These are phyloP conservation scores for Hypoxylon sp. DNA, from an alignment of 2,329 filamentous ascomycete genomes.

Conservation along the genomic window DNA sequence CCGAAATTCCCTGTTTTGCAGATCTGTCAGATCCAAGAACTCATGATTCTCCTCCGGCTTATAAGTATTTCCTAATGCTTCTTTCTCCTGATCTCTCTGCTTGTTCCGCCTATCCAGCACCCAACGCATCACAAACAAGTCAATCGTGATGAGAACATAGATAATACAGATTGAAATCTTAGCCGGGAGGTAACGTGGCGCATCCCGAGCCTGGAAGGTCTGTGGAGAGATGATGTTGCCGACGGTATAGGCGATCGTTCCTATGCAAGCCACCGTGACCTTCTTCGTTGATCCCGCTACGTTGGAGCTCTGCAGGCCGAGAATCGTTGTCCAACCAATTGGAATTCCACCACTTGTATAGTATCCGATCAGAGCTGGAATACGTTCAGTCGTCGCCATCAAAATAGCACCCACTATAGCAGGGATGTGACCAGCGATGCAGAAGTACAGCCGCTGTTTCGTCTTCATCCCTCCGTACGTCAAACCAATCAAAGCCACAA, in stretches of 20 bases:
- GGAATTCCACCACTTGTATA: conserved; percentile 58
- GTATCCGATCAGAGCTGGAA: conserved; percentile 56
- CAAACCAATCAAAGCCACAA: conserved; percentile 56
- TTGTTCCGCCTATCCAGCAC: conserved; percentile 51
- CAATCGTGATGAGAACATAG: conserved; percentile 51
- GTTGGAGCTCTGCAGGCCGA: conserved; percentile 56
- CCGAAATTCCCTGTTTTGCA: conserved; percentile 50
- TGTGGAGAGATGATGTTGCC: conserved; percentile 61
- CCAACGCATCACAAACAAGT: conserved; percentile 53
- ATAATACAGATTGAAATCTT: conserved; percentile 47
- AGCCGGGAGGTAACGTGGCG: conserved; percentile 47
- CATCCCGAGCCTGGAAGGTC: conserved; percentile 58
- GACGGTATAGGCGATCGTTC: conserved; percentile 56
- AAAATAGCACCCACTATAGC: conserved; percentile 57
- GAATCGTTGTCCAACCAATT: conserved; percentile 58
- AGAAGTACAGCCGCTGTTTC: conserved; percentile 54
- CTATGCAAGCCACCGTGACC: conserved; percentile 54
- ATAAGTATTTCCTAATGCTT: conserved; percentile 45
- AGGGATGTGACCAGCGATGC: conserved; percentile 56
- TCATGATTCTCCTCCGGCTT: conserved; percentile 54
- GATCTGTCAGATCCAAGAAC: conserved; percentile 52
- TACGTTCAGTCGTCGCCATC: conserved; percentile 58
- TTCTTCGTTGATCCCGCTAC: conserved; percentile 57
- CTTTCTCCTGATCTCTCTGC: conserved; percentile 50
- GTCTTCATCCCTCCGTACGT: conserved; percentile 57